Evolutionary conservation across 371 early-diverging fungal species (phyloP), one percentile per base, ranked within the genome.

Genomic region (Mucor indicus): DNA sequence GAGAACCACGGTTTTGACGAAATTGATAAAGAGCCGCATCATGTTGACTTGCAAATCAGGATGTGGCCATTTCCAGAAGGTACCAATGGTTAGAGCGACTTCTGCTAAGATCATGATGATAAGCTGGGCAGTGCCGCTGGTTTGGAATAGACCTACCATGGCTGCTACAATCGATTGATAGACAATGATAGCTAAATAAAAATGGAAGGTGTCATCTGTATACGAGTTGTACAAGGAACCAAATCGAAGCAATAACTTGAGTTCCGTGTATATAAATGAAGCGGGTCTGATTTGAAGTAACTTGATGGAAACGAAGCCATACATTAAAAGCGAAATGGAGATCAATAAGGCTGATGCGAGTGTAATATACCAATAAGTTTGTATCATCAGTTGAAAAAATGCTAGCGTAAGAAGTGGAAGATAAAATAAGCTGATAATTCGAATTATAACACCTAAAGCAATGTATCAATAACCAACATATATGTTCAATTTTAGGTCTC

Each of bases 211-310:
- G 24, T 76, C 77, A 24, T 81, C 78, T 0, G 72, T 69, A 24
- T 68, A 67, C 2, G 64, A 64, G 54, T 76, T 79, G 61, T 81
- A 81, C 1, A 81, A 47, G 0, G 75, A 58, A 3, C 79, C 79
- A 22, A 67, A 77, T 10, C 75, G 72, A 33, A 77, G 63, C 6
- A 81, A 48, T 1, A 71, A 45, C 1, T 64, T 66, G 8, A 69
- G 39, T 41, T 79, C 79, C 2, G 73, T 72, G 36, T 69, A 77
- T 5, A 74, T 44, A 13, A 74, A 53, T 0, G 75, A 67, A 1
- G 68, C 44, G 2, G 75, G 75, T n/a, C 64, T 56, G 4, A 70
- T 62, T 15, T 60, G 57, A 3, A 74, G 38, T 8, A 74, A 50
- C 9, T 55, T 47, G 30, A 74, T 63, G 2, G 62, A 54, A 27